Evolutionary conservation across 176 grass and related monocot species (phyloP).

Genomic region (Poa pratensis): DNA sequence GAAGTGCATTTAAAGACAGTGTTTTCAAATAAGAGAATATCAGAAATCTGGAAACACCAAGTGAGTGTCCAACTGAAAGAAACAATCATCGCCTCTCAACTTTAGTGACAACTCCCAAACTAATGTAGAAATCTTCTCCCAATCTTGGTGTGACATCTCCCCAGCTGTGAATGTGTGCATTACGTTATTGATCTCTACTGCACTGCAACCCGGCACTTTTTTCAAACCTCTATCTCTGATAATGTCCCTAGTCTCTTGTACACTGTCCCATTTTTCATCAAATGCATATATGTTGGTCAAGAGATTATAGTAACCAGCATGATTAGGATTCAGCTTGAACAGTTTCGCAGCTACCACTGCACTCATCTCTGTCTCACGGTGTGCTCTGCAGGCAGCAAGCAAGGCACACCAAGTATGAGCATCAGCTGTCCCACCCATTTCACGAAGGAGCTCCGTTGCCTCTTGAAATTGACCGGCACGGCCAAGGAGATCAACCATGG

Average conservation of each 20-base stretch:
- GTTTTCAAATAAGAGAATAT: constrained; percentile 12
- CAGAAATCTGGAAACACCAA: constrained; percentile 26
- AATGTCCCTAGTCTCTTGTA: constrained; percentile 40
- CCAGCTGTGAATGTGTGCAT: constrained; percentile 46
- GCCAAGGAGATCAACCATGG: constrained; percentile 73
- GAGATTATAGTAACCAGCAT: constrained; percentile 70
- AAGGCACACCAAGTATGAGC: constrained; percentile 69
- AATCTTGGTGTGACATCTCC: constrained; percentile 38
- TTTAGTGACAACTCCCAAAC: constrained; percentile 35
- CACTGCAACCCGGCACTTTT: constrained; percentile 59
- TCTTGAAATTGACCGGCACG: constrained; percentile 57
- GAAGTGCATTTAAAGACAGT: not conserved
- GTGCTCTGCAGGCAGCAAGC: constrained; percentile 65
- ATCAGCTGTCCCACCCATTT: constrained; percentile 40
- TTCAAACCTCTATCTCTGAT: constrained; percentile 46
- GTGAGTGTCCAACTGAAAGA: not conserved
- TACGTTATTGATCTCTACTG: constrained; percentile 44
- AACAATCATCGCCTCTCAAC: constrained; percentile 16
- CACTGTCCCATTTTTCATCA: constrained; percentile 61
- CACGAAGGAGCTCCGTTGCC: constrained; percentile 45
- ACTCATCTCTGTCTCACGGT: constrained; percentile 49
- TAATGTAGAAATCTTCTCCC: constrained; percentile 36
- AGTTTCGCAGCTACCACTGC: constrained; percentile 46
- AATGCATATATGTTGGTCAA: constrained; percentile 68
- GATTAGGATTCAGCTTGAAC: constrained; percentile 46